phyloP scores from a whole-genome alignment of 106 monocot genomes.

The Phalaenopsis aphrodite region DNA sequence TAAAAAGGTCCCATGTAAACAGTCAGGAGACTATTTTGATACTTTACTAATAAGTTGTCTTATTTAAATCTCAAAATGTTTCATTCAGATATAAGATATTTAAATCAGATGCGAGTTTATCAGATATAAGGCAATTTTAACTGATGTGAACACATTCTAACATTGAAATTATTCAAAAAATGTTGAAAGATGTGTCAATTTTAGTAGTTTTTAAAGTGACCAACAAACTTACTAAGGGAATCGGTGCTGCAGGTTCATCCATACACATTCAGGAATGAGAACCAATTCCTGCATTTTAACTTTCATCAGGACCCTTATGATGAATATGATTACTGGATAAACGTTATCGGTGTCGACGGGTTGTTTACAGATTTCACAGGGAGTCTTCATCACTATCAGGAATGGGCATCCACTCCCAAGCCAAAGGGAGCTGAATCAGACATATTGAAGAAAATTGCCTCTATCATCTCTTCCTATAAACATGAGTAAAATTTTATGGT shows the following conservation, averaged over 20 bases:
- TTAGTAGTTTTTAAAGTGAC: background rate
- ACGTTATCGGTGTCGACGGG: slow-evolving; percentile 14
- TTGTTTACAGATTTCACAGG: slow-evolving; percentile 28
- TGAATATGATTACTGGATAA: slow-evolving; percentile 24
- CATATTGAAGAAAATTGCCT: background rate
- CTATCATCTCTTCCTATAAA: background rate
- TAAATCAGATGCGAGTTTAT: too few species aligned
- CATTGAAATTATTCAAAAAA: too few species aligned
- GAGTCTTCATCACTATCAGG: slow-evolving; percentile 24
- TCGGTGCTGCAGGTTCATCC: slow-evolving; percentile 19
- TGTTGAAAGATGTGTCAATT: background rate
- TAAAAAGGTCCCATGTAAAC: too few species aligned
- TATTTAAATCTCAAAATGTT: too few species aligned
- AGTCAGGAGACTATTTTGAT: too few species aligned
- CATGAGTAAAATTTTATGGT: background rate
- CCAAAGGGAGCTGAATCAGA: too few species aligned
- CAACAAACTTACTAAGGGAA: background rate
- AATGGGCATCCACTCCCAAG: slow-evolving; percentile 8
- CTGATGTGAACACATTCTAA: too few species aligned
- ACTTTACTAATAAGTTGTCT: too few species aligned
- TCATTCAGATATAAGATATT: too few species aligned
- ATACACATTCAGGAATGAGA: slow-evolving; percentile 28
- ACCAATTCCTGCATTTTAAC: slow-evolving; percentile 21
- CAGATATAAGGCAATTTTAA: too few species aligned
- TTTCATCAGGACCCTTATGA: slow-evolving; percentile 25